These are phyloP conservation scores for Xylogone sp. DNA, from an alignment of 2,329 filamentous ascomycete species.

Conservation along the genomic window DNA sequence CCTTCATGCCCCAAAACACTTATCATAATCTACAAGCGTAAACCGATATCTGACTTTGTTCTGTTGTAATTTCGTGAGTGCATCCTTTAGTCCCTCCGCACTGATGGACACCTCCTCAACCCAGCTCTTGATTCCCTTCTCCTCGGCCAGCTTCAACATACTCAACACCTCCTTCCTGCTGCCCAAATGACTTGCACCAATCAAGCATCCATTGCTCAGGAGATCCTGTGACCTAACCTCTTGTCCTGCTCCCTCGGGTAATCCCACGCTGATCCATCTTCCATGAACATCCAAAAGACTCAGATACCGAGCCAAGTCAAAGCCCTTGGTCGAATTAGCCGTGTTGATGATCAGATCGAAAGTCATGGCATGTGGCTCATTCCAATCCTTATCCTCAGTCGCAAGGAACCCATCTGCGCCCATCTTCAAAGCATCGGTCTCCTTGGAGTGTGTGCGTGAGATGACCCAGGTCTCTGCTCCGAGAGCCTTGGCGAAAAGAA, in stretches of 20 bases:
- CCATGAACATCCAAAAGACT: conserved; percentile 78
- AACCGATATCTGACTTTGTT: conserved; percentile 73
- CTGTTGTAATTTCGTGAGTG: conserved; percentile 64
- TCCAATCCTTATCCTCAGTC: conserved; percentile 54
- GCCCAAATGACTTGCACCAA: conserved; percentile 68
- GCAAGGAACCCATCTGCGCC: conserved; percentile 59
- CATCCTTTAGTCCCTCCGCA: conserved; percentile 64
- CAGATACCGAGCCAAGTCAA: conserved; percentile 70
- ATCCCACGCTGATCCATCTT: conserved; percentile 73
- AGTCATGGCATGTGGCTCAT: conserved; percentile 51
- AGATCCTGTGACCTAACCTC: conserved; percentile 71
- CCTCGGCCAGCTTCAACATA: conserved; percentile 68
- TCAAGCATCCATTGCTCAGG: conserved; percentile 68
- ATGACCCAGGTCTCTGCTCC: conserved; percentile 61
- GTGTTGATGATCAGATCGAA: conserved; percentile 78
- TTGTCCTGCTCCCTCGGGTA: conserved; percentile 73
- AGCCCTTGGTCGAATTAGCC: conserved; percentile 63
- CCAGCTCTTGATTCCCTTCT: conserved; percentile 67
- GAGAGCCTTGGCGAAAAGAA: conserved; percentile 66
- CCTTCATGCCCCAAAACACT: conserved; percentile 47
- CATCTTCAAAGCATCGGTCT: conserved; percentile 54
- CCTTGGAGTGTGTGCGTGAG: conserved; percentile 56
- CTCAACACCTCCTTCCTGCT: conserved; percentile 65
- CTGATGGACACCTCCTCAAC: conserved; percentile 71
- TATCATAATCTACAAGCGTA: conserved; percentile 65